Conservation (phyloP, 176 grass and related monocot genomes). For the Guadua angustifolia region DNA sequence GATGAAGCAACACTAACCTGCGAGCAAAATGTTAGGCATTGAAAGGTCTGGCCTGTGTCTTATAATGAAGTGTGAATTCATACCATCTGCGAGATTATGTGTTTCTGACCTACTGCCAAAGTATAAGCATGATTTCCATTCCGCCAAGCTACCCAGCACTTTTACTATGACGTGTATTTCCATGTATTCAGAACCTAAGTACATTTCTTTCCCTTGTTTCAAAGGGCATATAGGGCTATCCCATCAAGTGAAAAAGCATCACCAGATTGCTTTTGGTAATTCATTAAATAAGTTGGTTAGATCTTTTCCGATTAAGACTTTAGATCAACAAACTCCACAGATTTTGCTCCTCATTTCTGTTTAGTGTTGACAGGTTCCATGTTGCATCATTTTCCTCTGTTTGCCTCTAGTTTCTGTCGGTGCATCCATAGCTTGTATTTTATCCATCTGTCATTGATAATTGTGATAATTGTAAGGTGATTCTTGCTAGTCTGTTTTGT, state of each 20-base stretch:
- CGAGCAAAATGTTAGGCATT: neutral
- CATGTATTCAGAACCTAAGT: neutral
- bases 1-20: neutral
- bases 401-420: neutral
- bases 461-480: neutral
- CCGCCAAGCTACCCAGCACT: neutral
- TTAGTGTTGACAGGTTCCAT: neutral
- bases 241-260: neutral
- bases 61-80: neutral
- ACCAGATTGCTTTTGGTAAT: neutral
- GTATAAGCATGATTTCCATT: neutral
- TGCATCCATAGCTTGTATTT: conserved; percentile 12
- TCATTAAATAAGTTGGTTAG: neutral
- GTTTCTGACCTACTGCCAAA: neutral
- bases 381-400: neutral
- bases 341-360: neutral
- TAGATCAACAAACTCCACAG: neutral
- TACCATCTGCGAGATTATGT: neutral
- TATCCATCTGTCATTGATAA: neutral
- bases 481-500: neutral
- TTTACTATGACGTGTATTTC: neutral
- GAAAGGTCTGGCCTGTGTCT: neutral
- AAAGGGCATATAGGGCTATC: neutral
- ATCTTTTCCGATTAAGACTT: neutral
- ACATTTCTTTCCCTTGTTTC: neutral